Evolutionary conservation across 1,284 basidiomycete species (phyloP).

Genomic region (Tilletia walkeri): DNA sequence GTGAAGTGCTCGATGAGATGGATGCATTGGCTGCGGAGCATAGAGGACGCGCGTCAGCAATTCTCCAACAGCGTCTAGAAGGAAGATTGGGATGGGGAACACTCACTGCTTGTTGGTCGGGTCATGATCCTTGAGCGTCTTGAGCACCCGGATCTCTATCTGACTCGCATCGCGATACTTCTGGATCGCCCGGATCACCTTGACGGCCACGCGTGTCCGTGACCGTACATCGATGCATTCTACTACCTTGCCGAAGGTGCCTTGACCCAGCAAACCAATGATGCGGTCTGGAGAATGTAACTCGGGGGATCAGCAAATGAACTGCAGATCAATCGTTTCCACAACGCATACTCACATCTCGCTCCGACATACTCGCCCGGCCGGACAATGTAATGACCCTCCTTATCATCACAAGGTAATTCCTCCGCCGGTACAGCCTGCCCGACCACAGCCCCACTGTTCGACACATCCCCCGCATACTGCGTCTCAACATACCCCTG

Average conservation of each 20-base stretch:
- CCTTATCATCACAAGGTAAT: conserved; percentile 51
- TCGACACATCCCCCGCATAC: background rate
- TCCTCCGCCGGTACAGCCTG: conserved; percentile 25
- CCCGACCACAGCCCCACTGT: background rate
- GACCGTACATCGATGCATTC: conserved; percentile 78
- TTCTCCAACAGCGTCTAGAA: no score
- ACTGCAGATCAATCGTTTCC: background rate
- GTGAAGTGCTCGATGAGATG: conserved; percentile 93
- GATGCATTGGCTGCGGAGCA: conserved; percentile 81
- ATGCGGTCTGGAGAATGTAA: conserved; percentile 61
- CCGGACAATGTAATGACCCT: conserved; percentile 58
- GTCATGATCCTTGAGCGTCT: conserved; percentile 86
- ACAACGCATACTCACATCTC: conserved; percentile 29
- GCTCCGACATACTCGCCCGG: conserved; percentile 51
- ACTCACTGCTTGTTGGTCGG: conserved; percentile 82
- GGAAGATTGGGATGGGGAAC: background rate
- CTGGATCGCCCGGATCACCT: conserved; percentile 72
- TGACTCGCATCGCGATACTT: conserved; percentile 90
- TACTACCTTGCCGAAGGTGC: conserved; percentile 98
- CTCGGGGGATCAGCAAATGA: background rate
- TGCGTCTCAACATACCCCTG: conserved; percentile 20
- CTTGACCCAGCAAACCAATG: conserved; percentile 85
- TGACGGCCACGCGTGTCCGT: conserved; percentile 81
- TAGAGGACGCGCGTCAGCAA: no score
- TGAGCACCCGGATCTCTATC: conserved; percentile 93